phyloP scores from a whole-genome alignment of 345 rosid genomes.

The Eucalyptus fibrosa region DNA sequence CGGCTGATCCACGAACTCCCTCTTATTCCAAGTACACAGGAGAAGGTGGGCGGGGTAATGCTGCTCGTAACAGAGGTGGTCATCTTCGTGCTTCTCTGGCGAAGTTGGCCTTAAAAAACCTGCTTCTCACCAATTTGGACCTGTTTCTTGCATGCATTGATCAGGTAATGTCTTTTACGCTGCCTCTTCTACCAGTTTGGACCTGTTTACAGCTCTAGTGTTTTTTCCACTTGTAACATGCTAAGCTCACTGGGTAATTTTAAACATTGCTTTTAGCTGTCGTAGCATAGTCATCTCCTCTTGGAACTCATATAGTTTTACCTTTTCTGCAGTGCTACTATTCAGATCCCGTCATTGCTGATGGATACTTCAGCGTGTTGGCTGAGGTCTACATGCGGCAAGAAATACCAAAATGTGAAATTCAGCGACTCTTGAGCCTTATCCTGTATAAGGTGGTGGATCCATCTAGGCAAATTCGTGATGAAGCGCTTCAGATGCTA shows the following conservation, averaged over 20 bases:
- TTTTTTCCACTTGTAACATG: background rate
- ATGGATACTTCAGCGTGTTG: constrained; percentile 94
- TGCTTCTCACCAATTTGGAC: constrained; percentile 93
- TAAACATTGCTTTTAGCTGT: background rate
- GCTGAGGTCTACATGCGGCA: constrained; percentile 99
- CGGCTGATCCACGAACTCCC: constrained; percentile 89
- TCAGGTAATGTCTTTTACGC: constrained; percentile 40
- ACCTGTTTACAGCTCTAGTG: background rate
- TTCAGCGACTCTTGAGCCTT: constrained; percentile 90
- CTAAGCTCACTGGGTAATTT: background rate
- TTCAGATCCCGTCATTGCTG: constrained; percentile 92
- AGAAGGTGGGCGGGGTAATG: constrained; percentile 75
- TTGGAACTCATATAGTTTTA: background rate
- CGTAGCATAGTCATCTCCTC: background rate
- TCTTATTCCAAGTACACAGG: constrained; percentile 78
- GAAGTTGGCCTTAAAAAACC: constrained; percentile 89
- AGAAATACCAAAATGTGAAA: constrained; percentile 95
- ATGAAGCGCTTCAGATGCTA: constrained; percentile 99
- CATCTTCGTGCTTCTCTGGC: constrained; percentile 93
- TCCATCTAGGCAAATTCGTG: constrained; percentile 96
- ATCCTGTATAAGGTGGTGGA: constrained; percentile 98
- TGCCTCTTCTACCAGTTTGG: background rate
- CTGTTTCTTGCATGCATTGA: constrained; percentile 97
- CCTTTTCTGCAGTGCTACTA: constrained; percentile 68
- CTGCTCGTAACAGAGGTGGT: constrained; percentile 83